Evolutionary conservation across 1,139 yeast species (phyloP).

Genomic region (Williopsis jadinii): DNA sequence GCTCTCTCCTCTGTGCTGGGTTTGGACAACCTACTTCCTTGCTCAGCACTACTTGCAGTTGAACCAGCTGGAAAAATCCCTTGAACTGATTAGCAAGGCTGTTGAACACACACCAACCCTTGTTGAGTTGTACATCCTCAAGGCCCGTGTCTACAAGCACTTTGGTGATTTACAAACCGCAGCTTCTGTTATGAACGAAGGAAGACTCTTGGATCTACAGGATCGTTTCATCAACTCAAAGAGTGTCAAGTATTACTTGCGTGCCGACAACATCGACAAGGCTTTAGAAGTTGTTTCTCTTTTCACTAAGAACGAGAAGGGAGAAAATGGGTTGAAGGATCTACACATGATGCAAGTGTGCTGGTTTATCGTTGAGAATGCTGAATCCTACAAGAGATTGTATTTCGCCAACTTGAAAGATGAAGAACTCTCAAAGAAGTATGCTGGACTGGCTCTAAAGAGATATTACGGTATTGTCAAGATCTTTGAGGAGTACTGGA

Average conservation of each 20-base stretch:
- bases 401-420: slow-evolving; percentile 24
- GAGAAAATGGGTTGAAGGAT: slow-evolving; percentile 78
- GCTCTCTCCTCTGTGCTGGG: slow-evolving; percentile 42
- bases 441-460: slow-evolving; percentile 71
- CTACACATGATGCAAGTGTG: slow-evolving; percentile 86
- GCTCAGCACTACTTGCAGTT: slow-evolving; percentile 70
- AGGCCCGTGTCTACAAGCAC: slow-evolving; percentile 78
- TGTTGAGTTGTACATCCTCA: slow-evolving; percentile 73
- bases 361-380: slow-evolving; percentile 84
- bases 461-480: slow-evolving; percentile 64
- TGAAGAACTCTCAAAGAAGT: slow-evolving; percentile 31
- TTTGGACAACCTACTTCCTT: slow-evolving; percentile 78
- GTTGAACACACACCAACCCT: slow-evolving; percentile 71
- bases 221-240: slow-evolving; percentile 91
- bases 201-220: slow-evolving; percentile 73
- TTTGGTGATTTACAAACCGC: slow-evolving; percentile 57
- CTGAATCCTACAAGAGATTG: slow-evolving; percentile 63
- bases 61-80: slow-evolving; percentile 46
- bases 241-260: slow-evolving; percentile 72
- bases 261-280: slow-evolving; percentile 72
- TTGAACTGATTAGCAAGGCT: slow-evolving; percentile 53
- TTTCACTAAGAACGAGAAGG: slow-evolving; percentile 77
- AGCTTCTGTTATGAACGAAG: slow-evolving; percentile 57
- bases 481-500: slow-evolving; percentile 62
- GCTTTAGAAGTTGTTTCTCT: slow-evolving; percentile 71